Evolutionary conservation across 2,329 filamentous ascomycete species (phyloP), one percentile per base, ranked within the genome.

Genomic region (Lasiodiplodia citricola): DNA sequence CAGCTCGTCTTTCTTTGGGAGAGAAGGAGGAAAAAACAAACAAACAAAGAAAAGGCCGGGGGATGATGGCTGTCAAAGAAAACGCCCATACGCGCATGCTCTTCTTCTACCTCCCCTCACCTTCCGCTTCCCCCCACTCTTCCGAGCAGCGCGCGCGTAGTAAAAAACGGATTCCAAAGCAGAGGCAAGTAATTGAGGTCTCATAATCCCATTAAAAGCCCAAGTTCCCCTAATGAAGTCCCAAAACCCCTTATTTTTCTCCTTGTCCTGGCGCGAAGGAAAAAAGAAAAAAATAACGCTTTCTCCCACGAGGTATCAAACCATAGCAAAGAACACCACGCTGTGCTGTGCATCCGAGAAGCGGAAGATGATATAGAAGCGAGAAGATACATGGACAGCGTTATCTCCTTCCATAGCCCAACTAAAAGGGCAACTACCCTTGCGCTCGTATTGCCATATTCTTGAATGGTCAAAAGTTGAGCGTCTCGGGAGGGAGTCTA

Each of bases 261-360:
- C 50, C 41, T 47, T 21, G 23, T 25, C 60, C 31, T 21, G 13
- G 5, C 35, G 23, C 13, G 21, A 25, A 7, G 51, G 10, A 2
- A 25, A 21, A 21, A 31, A 50, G 31, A 51, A 47, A 31, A 62
- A 23, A 37, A 23, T 23, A n/a, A 35, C 4, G 28, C 13, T 10
- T 38, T 64, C 60, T 38, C 44, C 31, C 31, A 31, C 28, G 21
- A 64, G 60, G 60, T 64, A 64, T 64, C 60, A 64, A 64, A 64
- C n/a, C 44, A n/a, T 47, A 52, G 5, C 18, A 38, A 23, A 14
- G 38, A 64, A 64, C 47, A 64, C 60, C 60, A 52, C 60, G 60
- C 60, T 64, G 60, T 64, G 60, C 60, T 52, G 60, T 64, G 60
- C 60, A 37, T 37, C 52, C 58, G 35, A 38, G 57, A 38, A 50